A percentile compares a stretch with the other conserved stretches of the same genome.
phyloP scores from a whole-genome alignment of 2,329 filamentous ascomycete genomes.

The Blastomyces silverae region DNA sequence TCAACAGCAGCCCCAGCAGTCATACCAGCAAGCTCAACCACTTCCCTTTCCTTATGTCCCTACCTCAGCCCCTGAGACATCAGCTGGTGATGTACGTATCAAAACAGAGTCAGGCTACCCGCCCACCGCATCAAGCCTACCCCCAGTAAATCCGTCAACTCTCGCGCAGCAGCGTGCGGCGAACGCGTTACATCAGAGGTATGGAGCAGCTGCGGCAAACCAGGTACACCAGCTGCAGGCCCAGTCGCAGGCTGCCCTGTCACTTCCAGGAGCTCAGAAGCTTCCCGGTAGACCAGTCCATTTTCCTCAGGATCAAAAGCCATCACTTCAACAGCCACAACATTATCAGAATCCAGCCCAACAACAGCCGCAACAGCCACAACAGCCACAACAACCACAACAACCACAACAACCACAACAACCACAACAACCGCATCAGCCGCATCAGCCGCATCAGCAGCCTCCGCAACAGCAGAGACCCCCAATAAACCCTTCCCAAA shows the following conservation, averaged over 20 bases:
- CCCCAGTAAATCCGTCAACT: conserved; percentile 22
- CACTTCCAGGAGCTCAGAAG: conserved; percentile 31
- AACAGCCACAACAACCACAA: conserved; percentile 29
- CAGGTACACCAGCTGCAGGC: conserved; percentile 42
- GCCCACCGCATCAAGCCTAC: conserved; percentile 32
- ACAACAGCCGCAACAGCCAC: conserved; percentile 33
- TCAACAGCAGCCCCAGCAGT: conserved; percentile 31
- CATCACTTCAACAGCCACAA: conserved; percentile 12
- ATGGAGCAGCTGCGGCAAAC: conserved; percentile 38
- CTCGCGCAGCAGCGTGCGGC: conserved; percentile 50
- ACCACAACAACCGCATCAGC: conserved; percentile 29
- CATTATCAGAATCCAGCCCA: conserved; percentile 29
- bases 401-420: conserved; percentile 35
- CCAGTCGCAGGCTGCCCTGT: conserved; percentile 33
- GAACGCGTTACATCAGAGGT: conserved; percentile 46
- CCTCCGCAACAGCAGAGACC: conserved; percentile 36
- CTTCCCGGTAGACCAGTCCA: conserved; percentile 16
- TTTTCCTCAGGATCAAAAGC: conserved; percentile 11
- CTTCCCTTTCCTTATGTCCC: conserved; percentile 27
- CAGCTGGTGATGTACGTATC: conserved; percentile 36
- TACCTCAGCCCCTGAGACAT: conserved; percentile 17
- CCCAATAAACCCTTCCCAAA: conserved; percentile 53
- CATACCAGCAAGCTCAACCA: conserved; percentile 26
- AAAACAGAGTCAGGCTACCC: conserved; percentile 49
- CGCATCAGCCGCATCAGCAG: conserved; percentile 35